Conservation (phyloP, 1,139 yeast species). For the Kluyveromyces sp. region DNA sequence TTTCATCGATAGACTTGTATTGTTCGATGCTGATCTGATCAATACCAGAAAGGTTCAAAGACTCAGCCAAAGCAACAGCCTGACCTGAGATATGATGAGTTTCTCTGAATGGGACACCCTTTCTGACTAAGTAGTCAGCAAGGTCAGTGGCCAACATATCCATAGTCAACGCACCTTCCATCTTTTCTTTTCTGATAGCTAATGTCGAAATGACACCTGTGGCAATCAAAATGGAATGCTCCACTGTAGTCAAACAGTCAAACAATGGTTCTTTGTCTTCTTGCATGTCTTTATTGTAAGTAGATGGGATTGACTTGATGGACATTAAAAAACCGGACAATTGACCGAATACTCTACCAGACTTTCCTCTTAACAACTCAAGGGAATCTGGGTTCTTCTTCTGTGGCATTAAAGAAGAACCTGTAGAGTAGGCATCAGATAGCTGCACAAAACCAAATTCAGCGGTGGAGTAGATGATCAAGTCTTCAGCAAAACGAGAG, state of each 20-base stretch:
- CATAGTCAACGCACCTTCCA: constrained; percentile 89
- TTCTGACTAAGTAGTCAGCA: constrained; percentile 94
- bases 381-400: constrained; percentile 96
- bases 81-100: constrained; percentile 98
- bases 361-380: constrained; percentile 91
- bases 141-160: constrained; percentile 98
- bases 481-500: constrained; percentile 88
- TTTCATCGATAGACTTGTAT: constrained; percentile 65
- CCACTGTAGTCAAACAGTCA: constrained; percentile 83
- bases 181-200: constrained; percentile 58
- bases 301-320: constrained; percentile 89
- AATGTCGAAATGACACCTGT: constrained; percentile 93
- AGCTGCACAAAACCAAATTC: constrained; percentile 91
- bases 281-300: constrained; percentile 97
- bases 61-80: constrained; percentile 90
- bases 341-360: constrained; percentile 95
- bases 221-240: constrained; percentile 87
- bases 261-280: constrained; percentile 97
- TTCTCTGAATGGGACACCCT: constrained; percentile 98
- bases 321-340: constrained; percentile 95
- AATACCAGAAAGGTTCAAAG: constrained; percentile 64
- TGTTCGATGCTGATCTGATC: constrained; percentile 72
- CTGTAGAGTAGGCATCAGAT: constrained; percentile 97
- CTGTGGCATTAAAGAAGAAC: constrained; percentile 97
- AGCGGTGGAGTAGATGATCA: constrained; percentile 92